Evolutionary conservation across 2,329 filamentous ascomycete genomes (phyloP).

Genomic region (Teratosphaeria viscida): DNA sequence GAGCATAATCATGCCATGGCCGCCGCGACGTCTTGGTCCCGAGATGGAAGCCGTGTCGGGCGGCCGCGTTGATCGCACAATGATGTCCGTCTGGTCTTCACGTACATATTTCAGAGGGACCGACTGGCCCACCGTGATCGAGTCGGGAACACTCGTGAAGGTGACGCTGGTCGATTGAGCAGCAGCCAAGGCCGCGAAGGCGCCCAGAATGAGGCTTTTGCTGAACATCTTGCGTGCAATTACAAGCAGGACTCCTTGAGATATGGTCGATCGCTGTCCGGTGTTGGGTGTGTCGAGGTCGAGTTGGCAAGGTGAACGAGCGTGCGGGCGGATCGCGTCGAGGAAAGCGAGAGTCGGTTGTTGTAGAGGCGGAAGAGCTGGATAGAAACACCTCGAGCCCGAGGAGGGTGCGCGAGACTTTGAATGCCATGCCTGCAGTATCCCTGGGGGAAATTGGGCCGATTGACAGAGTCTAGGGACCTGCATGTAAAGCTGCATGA

Average conservation of each 20-base stretch:
- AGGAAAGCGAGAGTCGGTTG: neutral
- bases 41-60: neutral
- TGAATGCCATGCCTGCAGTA: neutral
- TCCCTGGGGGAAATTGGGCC: neutral
- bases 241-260: neutral
- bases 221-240: conserved; percentile 39
- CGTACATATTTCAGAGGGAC: conserved; percentile 17
- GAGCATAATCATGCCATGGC: neutral
- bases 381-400: neutral
- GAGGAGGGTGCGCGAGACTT: neutral
- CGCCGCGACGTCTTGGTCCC: neutral
- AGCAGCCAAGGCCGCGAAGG: conserved; percentile 35
- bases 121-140: conserved; percentile 38
- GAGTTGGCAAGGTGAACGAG: neutral
- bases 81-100: neutral
- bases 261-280: neutral
- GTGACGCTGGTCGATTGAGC: conserved; percentile 37
- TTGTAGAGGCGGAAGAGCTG: neutral
- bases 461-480: neutral
- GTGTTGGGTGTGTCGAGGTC: neutral
- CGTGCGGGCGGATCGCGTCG: neutral
- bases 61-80: neutral
- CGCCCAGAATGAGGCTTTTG: conserved; percentile 37
- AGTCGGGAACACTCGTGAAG: conserved; percentile 43
- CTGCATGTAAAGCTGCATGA: neutral